Evolutionary conservation across 495 filamentous ascomycete genomes (phyloP), one percentile per base, ranked within the genome.

Genomic region (Trichoderma orchidacearum): DNA sequence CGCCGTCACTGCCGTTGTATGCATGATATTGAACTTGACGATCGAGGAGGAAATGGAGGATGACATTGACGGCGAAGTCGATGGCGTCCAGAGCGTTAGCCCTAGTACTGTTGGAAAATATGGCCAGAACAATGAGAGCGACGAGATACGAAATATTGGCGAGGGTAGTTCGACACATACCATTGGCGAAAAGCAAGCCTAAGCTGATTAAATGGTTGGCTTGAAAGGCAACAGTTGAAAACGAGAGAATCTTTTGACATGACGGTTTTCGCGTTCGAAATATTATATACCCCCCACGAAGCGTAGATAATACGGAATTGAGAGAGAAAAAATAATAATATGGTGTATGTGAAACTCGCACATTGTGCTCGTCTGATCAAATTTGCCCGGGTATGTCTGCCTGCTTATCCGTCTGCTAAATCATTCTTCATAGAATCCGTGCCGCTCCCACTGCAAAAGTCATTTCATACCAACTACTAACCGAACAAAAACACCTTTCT

Each of bases 21-120:
- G 83, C 17, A 73, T 93, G 57, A 66, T 87, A 38, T 71, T 95
- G 23, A 96, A 95, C 62, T 63, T 93, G 27, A 54, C 83, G 6
- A 69, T 96, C 11, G 77, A 83, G 1, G 82, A 86, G 54, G 89
- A 96, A 66, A 71, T 85, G 36, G 55, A 56, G 28, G 55, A 56
- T 3, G 38, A 51, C 25, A 50, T 56, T 30, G 38, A 30, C 15
- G 17, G 12, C 2, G 41, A 23, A 18, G 17, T 18, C 9, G n/a
- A 21, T 41, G 17, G 17, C 21, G 36, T 48, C 27, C 3, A 11
- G 7, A 48, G 5, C 41, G 27, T 8, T 7, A 13, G 21, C 8
- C 8, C 41, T 23, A 25, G 23, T 23, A 1, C 41, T 27, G 21
- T 13, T 3, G 27, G 27, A 11, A 48, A 48, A 11, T 48, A 48